Percentiles rank a stretch among this genome's conserved stretches.
Evolutionary conservation across 2,329 filamentous ascomycete species (phyloP).

Genomic region (Fonsecaea monophora): DNA sequence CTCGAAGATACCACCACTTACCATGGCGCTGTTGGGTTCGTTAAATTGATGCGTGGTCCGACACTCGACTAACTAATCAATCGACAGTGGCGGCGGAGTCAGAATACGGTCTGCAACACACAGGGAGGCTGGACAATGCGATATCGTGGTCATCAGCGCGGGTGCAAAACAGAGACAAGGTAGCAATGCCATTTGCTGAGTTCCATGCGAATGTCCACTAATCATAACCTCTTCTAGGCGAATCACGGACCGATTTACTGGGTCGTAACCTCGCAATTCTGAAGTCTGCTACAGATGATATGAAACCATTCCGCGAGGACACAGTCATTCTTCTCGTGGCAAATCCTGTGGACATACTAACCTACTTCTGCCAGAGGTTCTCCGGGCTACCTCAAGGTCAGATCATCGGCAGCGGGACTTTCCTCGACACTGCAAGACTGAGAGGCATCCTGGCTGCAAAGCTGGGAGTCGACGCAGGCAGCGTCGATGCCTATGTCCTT

Average conservation of each 20-base stretch:
- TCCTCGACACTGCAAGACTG: constrained; percentile 60
- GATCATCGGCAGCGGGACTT: constrained; percentile 62
- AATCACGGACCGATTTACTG: constrained; percentile 56
- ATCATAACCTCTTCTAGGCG: constrained; percentile 41
- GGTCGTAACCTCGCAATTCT: constrained; percentile 59
- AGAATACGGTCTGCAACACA: constrained; percentile 31
- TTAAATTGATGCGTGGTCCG: constrained; percentile 33
- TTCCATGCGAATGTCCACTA: not conserved
- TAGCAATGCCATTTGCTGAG: constrained; percentile 37
- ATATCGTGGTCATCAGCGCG: constrained; percentile 62
- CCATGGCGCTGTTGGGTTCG: constrained; percentile 54
- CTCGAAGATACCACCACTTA: constrained; percentile 60
- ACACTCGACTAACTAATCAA: constrained; percentile 11
- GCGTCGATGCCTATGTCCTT: constrained; percentile 54
- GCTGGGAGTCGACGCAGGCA: constrained; percentile 42
- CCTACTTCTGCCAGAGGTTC: constrained; percentile 56
- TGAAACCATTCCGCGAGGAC: constrained; percentile 57
- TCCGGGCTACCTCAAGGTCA: constrained; percentile 58
- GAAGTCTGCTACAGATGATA: constrained; percentile 54
- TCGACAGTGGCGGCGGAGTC: constrained; percentile 28
- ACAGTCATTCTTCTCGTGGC: constrained; percentile 60
- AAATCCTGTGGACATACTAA: constrained; percentile 63
- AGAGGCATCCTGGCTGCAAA: constrained; percentile 35
- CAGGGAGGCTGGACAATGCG: constrained; percentile 59
- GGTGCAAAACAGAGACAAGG: constrained; percentile 58